Evolutionary conservation across 805 yeast genomes (phyloP), one percentile per base, ranked within the genome.

Genomic region (Kregervanrija delftensis): DNA sequence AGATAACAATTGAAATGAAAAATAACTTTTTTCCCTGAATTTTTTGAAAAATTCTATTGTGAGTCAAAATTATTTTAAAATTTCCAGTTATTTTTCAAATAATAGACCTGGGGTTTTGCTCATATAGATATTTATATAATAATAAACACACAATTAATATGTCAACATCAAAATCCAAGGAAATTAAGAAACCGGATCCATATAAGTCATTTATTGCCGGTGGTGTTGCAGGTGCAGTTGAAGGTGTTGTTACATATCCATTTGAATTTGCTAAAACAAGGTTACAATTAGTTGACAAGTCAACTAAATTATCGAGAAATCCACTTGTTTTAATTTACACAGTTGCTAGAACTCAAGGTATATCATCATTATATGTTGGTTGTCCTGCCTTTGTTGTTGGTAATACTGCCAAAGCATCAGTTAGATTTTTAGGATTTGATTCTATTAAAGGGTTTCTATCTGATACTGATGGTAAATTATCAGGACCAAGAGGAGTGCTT

Each of bases 331-430:
- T 91, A 46, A 85, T 93, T 49, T 78, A 78, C 61, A 82, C 77
- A 45, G 79, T 86, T 6, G 89, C 86, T 12, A 79, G 72, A 53
- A 73, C 77, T 3, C 96, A 90, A 60, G 98, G 99, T 16, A 61
- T 84, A 0, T 68, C 77, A 5, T 71, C 96, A 0, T 66, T 91
- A 40, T 91, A 91, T 61, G 90, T 90, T 5, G 99, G 99, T 12
- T 91, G 98, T 70, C 95, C 96, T 1, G 96, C 97, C 0, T 87
- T 89, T 58, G 95, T 91, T 31, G 83, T 90, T 33, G 99, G 99
- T 34, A 91, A 91, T 63, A 90, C 98, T 0, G 93, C 86, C 45
- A 91, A 93, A 64, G 98, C 98, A 0, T 86, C 95, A n/a, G 91
- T 91, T 2, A 74, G 99, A 51, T 91, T 91, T 64, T 71, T 91